phyloP scores from a whole-genome alignment of 805 yeast genomes.

The Zygosaccharomyces bailii region DNA sequence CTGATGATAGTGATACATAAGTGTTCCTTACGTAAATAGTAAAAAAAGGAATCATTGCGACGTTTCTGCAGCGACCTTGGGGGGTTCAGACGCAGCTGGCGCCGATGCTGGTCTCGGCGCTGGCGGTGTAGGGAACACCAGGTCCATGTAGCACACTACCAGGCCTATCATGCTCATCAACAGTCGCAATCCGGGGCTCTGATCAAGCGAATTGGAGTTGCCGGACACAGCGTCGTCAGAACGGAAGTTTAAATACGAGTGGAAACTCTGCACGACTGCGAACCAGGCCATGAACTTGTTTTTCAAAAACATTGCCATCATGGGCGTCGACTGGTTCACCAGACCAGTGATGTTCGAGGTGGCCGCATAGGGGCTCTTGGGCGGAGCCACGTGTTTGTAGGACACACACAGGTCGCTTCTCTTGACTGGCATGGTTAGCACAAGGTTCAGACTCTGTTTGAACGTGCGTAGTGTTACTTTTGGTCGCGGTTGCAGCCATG shows the following conservation, averaged over 20 bases:
- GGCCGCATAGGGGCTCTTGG: slow-evolving; percentile 44
- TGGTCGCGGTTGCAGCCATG: not conserved
- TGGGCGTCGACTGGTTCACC: slow-evolving; percentile 54
- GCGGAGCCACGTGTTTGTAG: slow-evolving; percentile 47
- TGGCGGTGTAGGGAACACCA: slow-evolving; percentile 40
- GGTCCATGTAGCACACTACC: slow-evolving; percentile 52
- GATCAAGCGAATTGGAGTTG: slow-evolving; percentile 40
- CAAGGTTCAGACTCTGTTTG: not conserved
- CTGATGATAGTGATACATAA: slow-evolving; percentile 1
- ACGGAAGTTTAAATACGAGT: slow-evolving; percentile 29
- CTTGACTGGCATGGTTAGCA: slow-evolving; percentile 20
- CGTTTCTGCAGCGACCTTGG: not conserved
- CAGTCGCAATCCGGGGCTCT: slow-evolving; percentile 42
- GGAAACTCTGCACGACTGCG: slow-evolving; percentile 48
- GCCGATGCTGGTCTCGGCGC: slow-evolving; percentile 7
- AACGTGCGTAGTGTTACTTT: not conserved
- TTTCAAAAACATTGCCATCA: slow-evolving; percentile 66
- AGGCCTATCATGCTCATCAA: slow-evolving; percentile 47
- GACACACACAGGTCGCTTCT: slow-evolving; percentile 39
- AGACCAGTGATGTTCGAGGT: slow-evolving; percentile 40
- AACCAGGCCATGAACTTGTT: slow-evolving; percentile 47
- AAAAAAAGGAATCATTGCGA: not conserved
- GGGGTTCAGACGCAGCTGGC: slow-evolving; percentile 2
- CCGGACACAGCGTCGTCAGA: slow-evolving; percentile 32
- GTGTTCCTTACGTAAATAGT: not conserved